These are phyloP conservation scores for Fusarium sp. DNA, from an alignment of 2,329 filamentous ascomycete genomes.

Conservation along the genomic window DNA sequence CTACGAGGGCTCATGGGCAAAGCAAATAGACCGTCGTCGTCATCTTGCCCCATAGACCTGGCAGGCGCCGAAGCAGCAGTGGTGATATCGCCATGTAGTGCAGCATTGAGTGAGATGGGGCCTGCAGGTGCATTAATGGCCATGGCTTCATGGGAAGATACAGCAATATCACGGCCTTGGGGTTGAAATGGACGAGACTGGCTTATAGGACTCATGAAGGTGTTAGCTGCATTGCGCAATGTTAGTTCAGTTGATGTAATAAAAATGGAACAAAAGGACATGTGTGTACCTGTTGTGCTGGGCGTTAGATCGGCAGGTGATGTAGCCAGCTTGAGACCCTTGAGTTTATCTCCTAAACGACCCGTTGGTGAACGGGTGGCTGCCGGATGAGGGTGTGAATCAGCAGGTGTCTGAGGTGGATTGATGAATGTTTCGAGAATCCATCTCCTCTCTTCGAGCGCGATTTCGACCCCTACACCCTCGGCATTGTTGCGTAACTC, in stretches of 20 bases:
- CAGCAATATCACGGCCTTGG: slow-evolving; percentile 48
- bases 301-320: slow-evolving; percentile 72
- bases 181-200: slow-evolving; percentile 51
- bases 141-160: slow-evolving; percentile 52
- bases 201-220: slow-evolving; percentile 49
- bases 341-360: slow-evolving; percentile 81
- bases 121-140: slow-evolving; percentile 36
- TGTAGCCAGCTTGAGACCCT: slow-evolving; percentile 81
- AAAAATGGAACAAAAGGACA: background rate
- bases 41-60: slow-evolving; percentile 40
- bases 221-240: slow-evolving; percentile 46
- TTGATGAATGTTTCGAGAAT: slow-evolving; percentile 78
- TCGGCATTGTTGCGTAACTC: slow-evolving; percentile 81
- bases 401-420: slow-evolving; percentile 40
- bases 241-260: slow-evolving; percentile 34
- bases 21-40: slow-evolving; percentile 85
- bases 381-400: slow-evolving; percentile 51
- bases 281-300: slow-evolving; percentile 59
- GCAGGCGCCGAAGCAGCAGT: slow-evolving; percentile 30
- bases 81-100: slow-evolving; percentile 41
- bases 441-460: slow-evolving; percentile 84
- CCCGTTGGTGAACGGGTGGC: slow-evolving; percentile 75
- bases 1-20: slow-evolving; percentile 87
- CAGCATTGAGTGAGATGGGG: slow-evolving; percentile 51
- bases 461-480: slow-evolving; percentile 87